Percentiles rank a stretch among this genome's conserved stretches.
phyloP scores from a whole-genome alignment of 441 rosid species.

The Corymbia citriodora region DNA sequence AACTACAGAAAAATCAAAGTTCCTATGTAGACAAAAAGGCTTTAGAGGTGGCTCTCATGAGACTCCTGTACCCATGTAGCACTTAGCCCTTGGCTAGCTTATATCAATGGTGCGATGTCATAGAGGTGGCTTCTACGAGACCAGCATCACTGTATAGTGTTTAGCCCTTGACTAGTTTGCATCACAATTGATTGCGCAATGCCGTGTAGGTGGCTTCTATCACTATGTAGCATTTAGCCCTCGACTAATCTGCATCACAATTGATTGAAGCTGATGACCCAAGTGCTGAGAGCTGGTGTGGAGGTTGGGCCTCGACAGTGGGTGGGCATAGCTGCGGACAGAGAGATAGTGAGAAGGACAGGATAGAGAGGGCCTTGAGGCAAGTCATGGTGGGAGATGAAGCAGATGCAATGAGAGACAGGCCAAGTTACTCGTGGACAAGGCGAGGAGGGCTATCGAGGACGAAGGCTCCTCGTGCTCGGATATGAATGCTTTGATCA shows the following conservation, averaged over 20 bases:
- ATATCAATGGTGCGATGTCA: no score
- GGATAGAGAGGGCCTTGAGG: neutral
- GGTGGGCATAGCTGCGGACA: neutral
- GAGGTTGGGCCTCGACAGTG: neutral
- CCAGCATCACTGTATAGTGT: no score
- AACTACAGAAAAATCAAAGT: neutral
- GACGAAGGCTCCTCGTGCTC: neutral
- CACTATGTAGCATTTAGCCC: no score
- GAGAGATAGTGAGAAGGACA: neutral
- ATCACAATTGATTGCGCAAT: no score
- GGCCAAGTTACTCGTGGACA: neutral
- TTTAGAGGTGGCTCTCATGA: no score
- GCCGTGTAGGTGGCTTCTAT: no score
- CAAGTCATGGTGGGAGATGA: neutral
- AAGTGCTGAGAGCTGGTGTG: neutral
- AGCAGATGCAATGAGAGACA: neutral
- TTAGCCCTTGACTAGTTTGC: no score
- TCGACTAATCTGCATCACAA: no score
- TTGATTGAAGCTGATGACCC: neutral
- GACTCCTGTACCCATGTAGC: no score
- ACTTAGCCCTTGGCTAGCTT: no score
- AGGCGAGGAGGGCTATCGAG: constrained; percentile 4
- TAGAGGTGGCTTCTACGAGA: no score
- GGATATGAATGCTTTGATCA: neutral
- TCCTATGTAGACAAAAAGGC: no score